phyloP scores from a whole-genome alignment of 805 yeast genomes.

The Metschnikowia continentalis region DNA sequence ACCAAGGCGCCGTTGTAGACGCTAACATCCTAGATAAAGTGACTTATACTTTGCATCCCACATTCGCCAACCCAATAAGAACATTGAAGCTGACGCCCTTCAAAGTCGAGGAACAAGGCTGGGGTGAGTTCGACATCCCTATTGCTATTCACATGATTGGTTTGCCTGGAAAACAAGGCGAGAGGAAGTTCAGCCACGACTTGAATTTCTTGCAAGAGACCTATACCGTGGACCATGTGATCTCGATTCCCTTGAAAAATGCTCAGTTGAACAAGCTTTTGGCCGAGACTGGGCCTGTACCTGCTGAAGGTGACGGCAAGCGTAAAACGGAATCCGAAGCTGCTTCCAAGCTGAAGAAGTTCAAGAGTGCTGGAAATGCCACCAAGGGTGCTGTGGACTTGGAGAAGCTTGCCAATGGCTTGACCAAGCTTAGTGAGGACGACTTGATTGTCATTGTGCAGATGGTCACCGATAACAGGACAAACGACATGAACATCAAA shows the following conservation, averaged over 20 bases:
- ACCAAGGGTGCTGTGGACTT: slow-evolving; percentile 77
- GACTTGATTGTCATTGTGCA: slow-evolving; percentile 92
- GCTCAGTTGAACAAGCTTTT: slow-evolving; percentile 68
- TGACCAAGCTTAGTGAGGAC: slow-evolving; percentile 85
- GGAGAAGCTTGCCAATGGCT: slow-evolving; percentile 84
- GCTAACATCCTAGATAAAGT: slow-evolving; percentile 89
- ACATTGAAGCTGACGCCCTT: slow-evolving; percentile 80
- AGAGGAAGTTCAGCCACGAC: slow-evolving; percentile 81
- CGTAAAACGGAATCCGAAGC: slow-evolving; percentile 27
- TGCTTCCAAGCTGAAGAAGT: slow-evolving; percentile 44
- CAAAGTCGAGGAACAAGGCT: slow-evolving; percentile 85
- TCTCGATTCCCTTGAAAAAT: slow-evolving; percentile 69
- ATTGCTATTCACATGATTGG: slow-evolving; percentile 66
- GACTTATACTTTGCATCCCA: slow-evolving; percentile 91
- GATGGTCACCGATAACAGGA: slow-evolving; percentile 94
- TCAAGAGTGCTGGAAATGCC: slow-evolving; percentile 47
- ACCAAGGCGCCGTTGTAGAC: slow-evolving; percentile 76
- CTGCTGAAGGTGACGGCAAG: slow-evolving; percentile 42
- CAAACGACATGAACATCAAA: slow-evolving; percentile 91
- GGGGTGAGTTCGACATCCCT: slow-evolving; percentile 96
- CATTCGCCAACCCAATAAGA: slow-evolving; percentile 86
- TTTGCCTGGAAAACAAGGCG: slow-evolving; percentile 76
- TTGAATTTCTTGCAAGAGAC: slow-evolving; percentile 76
- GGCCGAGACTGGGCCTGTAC: slow-evolving; percentile 79
- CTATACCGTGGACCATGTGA: slow-evolving; percentile 72